Base-by-base conservation (phyloP, 1,139 yeast genomes). In the Blastobotrys indianensis region DNA sequence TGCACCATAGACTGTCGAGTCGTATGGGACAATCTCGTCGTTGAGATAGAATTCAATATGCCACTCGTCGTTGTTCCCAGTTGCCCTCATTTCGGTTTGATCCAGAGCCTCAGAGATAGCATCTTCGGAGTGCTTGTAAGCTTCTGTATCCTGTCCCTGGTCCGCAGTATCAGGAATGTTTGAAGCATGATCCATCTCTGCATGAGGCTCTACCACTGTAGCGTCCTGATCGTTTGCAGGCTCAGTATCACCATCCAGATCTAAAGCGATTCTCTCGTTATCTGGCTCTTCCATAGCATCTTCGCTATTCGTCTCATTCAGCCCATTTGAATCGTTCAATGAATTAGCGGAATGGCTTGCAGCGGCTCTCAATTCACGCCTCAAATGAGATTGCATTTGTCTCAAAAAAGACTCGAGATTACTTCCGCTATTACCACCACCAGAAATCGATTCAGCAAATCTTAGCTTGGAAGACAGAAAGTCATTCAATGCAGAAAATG, bases 1-100 rank as follows among this genome's bases (percentile, higher is more conserved):
- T 0, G 92, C 95, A 3, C 94, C 95, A 64, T 81, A 84, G 2
- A 90, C 75, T 0, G 96, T 85, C 2, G 85, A 79, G 48, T 81
- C 88, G 32, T 70, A 69, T 1, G 90, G 83, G 17, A 87, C 72
- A 0, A 67, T 69, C 51, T 80, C 80, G 11, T 77, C 88, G 51
- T 80, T 74, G 20, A 82, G 67, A 5, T 69, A 68, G 59, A 88
- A 88, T 52, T 82, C 85, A 44, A 83, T 66, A 47, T 72, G 66
- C 68, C 72, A 75, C 6, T 47, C 34, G 13, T 46, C 36, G 23
- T 28, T 31, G 28, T 37, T 32, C 16, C 29, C 51, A 8, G 23
- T n/a, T 2, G 13, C 42, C 4, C 39, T 45, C 32, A 23, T 49
- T 20, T 42, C 45, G 8, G 45, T 42, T 13, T 46, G 47, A 2